A percentile compares a stretch with the other conserved stretches of the same genome.
phyloP scores from a whole-genome alignment of 805 yeast species.

The Lachancea nothofagi region DNA sequence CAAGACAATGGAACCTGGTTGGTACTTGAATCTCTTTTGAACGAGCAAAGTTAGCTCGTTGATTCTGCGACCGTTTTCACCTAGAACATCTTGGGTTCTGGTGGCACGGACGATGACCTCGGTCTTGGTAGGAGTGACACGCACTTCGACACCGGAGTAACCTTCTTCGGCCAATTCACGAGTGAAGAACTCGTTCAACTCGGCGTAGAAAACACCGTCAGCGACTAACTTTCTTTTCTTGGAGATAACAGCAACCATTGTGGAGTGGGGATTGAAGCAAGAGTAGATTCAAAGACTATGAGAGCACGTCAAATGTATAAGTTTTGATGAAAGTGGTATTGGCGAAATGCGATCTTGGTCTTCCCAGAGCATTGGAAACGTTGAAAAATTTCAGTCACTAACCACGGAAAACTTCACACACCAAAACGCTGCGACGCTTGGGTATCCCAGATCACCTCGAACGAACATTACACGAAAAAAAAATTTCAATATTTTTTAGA shows the following conservation, averaged over 20 bases:
- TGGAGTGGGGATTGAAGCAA: conserved; percentile 7
- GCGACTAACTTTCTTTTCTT: conserved; percentile 99
- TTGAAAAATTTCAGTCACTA: conserved; percentile 1
- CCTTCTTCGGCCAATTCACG: conserved; percentile 99
- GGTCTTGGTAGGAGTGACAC: conserved; percentile 96
- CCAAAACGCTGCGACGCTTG: too few species aligned
- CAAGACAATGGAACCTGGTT: conserved; percentile 87
- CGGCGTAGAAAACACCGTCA: conserved; percentile 99
- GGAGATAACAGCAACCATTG: conserved; percentile 59
- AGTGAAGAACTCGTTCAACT: conserved; percentile 99
- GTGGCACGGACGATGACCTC: conserved; percentile 99
- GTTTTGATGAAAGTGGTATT: too few species aligned
- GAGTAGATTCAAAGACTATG: not conserved
- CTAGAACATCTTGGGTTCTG: conserved; percentile 96
- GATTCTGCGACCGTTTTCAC: conserved; percentile 99
- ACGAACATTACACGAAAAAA: too few species aligned
- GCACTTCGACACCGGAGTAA: conserved; percentile 99
- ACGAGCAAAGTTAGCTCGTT: conserved; percentile 96
- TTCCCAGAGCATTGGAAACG: too few species aligned
- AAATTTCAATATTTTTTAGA: not conserved
- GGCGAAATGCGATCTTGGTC: too few species aligned
- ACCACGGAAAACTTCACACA: not conserved
- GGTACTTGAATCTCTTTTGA: conserved; percentile 97
- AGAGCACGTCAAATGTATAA: not conserved
- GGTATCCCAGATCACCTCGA: too few species aligned